Conservation (phyloP, 2,329 filamentous ascomycete species). For the Ophiocordyceps camponoti-floridani region DNA sequence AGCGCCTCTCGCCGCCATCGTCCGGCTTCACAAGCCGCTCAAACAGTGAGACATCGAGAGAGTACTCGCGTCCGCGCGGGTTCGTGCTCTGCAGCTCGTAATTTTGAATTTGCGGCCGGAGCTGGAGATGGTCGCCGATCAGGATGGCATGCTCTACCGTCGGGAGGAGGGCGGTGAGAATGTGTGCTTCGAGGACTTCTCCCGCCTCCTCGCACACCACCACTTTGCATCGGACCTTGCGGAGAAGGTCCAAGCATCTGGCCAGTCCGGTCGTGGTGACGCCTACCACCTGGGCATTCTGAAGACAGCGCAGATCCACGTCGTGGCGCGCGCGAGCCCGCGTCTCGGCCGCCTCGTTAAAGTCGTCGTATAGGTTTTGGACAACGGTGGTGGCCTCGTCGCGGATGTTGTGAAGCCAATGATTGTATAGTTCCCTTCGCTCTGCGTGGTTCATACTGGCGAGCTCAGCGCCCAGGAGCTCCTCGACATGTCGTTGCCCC, state of each 20-base stretch:
- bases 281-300: constrained; percentile 30
- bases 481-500: neutral
- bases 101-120: constrained; percentile 39
- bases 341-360: neutral
- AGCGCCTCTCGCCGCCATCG: constrained; percentile 6
- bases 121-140: constrained; percentile 46
- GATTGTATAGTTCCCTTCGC: constrained; percentile 1
- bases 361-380: neutral
- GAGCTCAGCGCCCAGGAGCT: neutral
- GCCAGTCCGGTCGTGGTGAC: constrained; percentile 43
- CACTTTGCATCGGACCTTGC: constrained; percentile 31
- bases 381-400: constrained; percentile 4
- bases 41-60: constrained; percentile 42
- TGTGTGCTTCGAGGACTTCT: constrained; percentile 47
- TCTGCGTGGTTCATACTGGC: constrained; percentile 2
- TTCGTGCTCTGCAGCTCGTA: constrained; percentile 34
- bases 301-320: constrained; percentile 13
- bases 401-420: constrained; percentile 3
- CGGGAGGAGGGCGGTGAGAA: constrained; percentile 39
- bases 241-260: constrained; percentile 27
- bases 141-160: constrained; percentile 41
- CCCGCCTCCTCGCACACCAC: constrained; percentile 51
- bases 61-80: constrained; percentile 25
- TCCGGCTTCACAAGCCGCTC: constrained; percentile 32
- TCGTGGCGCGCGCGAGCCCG: constrained; percentile 3